Conservation (phyloP, 208 protist genomes). For the Strigomonas culicis region DNA sequence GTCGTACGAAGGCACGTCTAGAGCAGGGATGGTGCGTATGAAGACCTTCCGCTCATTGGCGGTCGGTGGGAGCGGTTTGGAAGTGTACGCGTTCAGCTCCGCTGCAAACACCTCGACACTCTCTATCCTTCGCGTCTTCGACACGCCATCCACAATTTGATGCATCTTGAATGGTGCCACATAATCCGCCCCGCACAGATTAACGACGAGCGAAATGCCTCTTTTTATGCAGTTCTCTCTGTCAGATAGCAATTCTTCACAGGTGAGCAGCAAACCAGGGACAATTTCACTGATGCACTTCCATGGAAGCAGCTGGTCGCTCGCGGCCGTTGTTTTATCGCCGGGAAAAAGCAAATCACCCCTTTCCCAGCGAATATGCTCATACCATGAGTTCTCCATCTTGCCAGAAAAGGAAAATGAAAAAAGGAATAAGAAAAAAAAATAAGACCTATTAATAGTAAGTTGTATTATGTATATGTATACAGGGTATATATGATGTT, state of each 20-base stretch:
- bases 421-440: constrained; percentile 19
- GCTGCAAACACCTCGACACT: constrained; percentile 39
- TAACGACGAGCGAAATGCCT: constrained; percentile 62
- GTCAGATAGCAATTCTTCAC: constrained; percentile 44
- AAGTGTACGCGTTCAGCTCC: constrained; percentile 43
- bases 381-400: constrained; percentile 11
- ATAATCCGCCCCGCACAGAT: constrained; percentile 50
- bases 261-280: constrained; percentile 71
- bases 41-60: constrained; percentile 45
- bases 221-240: constrained; percentile 20
- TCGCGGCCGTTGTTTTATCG: constrained; percentile 20
- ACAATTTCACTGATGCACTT: constrained; percentile 69
- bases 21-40: constrained; percentile 54
- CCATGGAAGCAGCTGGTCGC: constrained; percentile 42
- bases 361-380: constrained; percentile 32
- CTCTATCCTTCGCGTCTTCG: constrained; percentile 19
- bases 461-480: too few relatives aligned
- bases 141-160: constrained; percentile 16
- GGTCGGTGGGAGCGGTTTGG: constrained; percentile 11
- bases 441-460: not conserved
- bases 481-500: not conserved
- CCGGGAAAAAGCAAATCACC: constrained; percentile 22
- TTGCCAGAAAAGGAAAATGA: constrained; percentile 8
- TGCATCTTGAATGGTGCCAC: constrained; percentile 55
- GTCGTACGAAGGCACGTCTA: constrained; percentile 69